Percentiles rank a stretch among this genome's conserved stretches.
Conservation (phyloP, 2,329 filamentous ascomycete genomes). For the Botrytis fragariae region DNA sequence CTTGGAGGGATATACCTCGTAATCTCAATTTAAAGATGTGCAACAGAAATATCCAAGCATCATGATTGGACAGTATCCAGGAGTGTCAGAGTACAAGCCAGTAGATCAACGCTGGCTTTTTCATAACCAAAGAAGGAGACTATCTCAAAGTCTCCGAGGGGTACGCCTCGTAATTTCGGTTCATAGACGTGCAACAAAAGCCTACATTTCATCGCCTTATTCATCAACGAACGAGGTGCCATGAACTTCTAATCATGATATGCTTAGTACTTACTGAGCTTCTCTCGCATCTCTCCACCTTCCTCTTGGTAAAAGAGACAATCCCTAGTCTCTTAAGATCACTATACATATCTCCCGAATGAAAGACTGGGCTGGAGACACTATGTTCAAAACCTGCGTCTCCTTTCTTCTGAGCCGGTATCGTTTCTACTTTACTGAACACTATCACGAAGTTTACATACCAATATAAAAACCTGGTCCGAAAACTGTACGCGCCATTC, state of each 20-base stretch:
- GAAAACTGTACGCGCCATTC: background rate
- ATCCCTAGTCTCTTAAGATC: background rate
- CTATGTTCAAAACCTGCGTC: background rate
- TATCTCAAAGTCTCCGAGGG: background rate
- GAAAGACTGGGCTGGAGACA: fast-evolving
- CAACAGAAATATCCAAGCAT: background rate
- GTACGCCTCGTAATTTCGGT: background rate
- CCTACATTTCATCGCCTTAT: background rate
- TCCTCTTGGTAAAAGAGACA: too few relatives aligned
- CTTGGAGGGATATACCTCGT: fast-evolving
- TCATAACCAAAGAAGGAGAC: too few relatives aligned
- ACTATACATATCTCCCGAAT: background rate
- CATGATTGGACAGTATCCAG: background rate
- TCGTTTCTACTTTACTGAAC: too few relatives aligned
- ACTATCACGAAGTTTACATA: too few relatives aligned
- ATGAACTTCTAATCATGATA: background rate
- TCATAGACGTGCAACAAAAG: background rate
- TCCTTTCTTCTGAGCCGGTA: too few relatives aligned
- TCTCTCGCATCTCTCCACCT: background rate
- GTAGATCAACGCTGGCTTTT: too few relatives aligned
- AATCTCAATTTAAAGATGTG: background rate
- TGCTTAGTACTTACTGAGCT: background rate
- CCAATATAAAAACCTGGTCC: background rate
- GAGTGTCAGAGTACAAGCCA: too few relatives aligned
- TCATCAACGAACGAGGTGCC: background rate